Base-by-base conservation (phyloP, 225 moss, liverwort and hornwort species). In the Asterella californica region DNA sequence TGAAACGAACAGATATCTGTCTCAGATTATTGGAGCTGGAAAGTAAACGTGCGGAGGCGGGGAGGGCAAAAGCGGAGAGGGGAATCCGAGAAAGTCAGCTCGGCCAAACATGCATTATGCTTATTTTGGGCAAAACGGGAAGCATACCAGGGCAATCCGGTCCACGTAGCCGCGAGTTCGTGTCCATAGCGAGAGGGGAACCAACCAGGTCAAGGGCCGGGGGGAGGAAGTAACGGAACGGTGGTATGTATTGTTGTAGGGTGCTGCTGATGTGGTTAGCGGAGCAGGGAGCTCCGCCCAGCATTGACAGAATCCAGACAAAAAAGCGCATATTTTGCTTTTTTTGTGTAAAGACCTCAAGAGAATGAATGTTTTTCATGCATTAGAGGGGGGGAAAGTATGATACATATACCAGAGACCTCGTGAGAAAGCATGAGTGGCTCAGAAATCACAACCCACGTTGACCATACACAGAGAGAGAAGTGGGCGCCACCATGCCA, bases 281-380 rank as follows among this genome's bases (percentile, higher is more conserved):
- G 57, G 3, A 37, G 68, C 37, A 65, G 4, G 32, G 65, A 33
- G 29, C 29, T 15, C 32, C 14, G 65, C 65, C 2, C 27, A 29
- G 36, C 67, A 70, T 42, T 7, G 7, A 7, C 69, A 37, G 37
- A 70, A 37, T 70, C 32, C 21, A 38, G 69, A 70, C 69, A 70
- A 70, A 70, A 70, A 45, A 37, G 38, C 69, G 30, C 69, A 70
- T 70, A 22, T 70, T 70, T 18, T 37, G 42, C n/a, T n/a, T n/a
- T n/a, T n/a, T n/a, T n/a, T n/a, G n/a, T n/a, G n/a, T n/a, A n/a
- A n/a, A n/a, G n/a, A n/a, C n/a, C n/a, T n/a, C 9, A 70, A 70
- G 69, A 70, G 69, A 70, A 70, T 70, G 69, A 70, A 42, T 70
- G 69, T 70, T 70, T 70, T 70, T 42, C 38, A 70, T 38, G 69